Evolutionary conservation across 2,329 filamentous ascomycete genomes (phyloP).

Genomic region (Talaromyces albobiverticillius): DNA sequence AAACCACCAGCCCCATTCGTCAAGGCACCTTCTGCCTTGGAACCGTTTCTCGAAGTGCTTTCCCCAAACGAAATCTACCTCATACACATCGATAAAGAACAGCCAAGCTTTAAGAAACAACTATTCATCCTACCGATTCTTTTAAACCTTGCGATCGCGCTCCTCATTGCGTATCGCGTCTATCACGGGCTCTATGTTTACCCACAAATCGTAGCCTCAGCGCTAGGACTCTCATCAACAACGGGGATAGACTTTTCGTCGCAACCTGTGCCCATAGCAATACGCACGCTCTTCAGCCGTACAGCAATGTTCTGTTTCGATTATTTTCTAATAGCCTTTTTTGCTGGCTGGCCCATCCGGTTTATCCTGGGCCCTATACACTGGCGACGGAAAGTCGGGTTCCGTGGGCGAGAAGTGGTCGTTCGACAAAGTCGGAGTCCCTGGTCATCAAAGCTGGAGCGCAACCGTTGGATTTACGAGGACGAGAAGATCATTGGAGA

Average conservation of each 20-base stretch:
- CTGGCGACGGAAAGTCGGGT: slow-evolving; percentile 75
- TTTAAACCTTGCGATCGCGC: slow-evolving; percentile 68
- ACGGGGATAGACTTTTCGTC: slow-evolving; percentile 61
- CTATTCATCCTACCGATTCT: slow-evolving; percentile 76
- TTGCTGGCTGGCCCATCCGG: slow-evolving; percentile 71
- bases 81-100: slow-evolving; percentile 73
- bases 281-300: slow-evolving; percentile 58
- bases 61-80: slow-evolving; percentile 73
- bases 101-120: slow-evolving; percentile 69
- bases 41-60: slow-evolving; percentile 65
- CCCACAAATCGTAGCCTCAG: slow-evolving; percentile 60
- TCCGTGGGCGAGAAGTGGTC: slow-evolving; percentile 75
- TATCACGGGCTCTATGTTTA: slow-evolving; percentile 72
- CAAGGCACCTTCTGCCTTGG: slow-evolving; percentile 60
- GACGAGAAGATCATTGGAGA: slow-evolving; percentile 53
- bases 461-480: slow-evolving; percentile 46
- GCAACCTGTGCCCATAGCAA: slow-evolving; percentile 57
- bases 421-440: slow-evolving; percentile 68
- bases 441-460: slow-evolving; percentile 63
- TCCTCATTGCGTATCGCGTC: slow-evolving; percentile 65
- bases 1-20: slow-evolving; percentile 65
- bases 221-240: slow-evolving; percentile 64
- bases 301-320: slow-evolving; percentile 69
- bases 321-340: slow-evolving; percentile 64
- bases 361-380: slow-evolving; percentile 66